These are phyloP conservation scores for Chytriomyces sp. DNA, from an alignment of 192 early-diverging fungal species.

Conservation along the genomic window DNA sequence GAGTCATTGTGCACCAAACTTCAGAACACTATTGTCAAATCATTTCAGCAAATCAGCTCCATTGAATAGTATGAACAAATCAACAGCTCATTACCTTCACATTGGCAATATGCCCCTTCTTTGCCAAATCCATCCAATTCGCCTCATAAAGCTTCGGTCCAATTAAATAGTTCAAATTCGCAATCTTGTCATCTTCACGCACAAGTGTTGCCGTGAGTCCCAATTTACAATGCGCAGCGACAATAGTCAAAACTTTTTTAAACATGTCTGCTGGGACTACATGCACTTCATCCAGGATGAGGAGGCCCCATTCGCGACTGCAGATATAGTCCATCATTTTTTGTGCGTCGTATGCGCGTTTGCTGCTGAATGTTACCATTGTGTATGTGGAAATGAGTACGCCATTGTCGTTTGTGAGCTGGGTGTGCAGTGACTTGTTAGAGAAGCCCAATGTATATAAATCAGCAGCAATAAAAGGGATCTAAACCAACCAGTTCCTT, in stretches of 20 bases:
- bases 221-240: slow-evolving; percentile 94
- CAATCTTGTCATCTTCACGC: slow-evolving; percentile 98
- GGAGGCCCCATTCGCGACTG: slow-evolving; percentile 94
- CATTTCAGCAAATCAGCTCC: not conserved
- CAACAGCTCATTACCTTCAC: slow-evolving; percentile 62
- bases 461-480: slow-evolving; percentile 8
- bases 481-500: slow-evolving; percentile 69
- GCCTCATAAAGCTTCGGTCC: slow-evolving; percentile 99
- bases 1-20: slow-evolving; percentile 98
- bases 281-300: slow-evolving; percentile 98
- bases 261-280: slow-evolving; percentile 98
- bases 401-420: slow-evolving; percentile 85
- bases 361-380: slow-evolving; percentile 93
- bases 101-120: slow-evolving; percentile 94
- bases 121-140: slow-evolving; percentile 99
- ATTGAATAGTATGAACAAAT: not conserved
- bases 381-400: slow-evolving; percentile 97
- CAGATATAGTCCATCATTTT: slow-evolving; percentile 96
- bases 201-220: slow-evolving; percentile 88
- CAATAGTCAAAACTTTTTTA: slow-evolving; percentile 84
- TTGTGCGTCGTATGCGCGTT: slow-evolving; percentile 89
- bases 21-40: slow-evolving; percentile 76
- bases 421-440: not conserved
- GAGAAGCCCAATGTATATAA: not conserved
- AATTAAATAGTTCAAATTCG: slow-evolving; percentile 95